phyloP scores from a whole-genome alignment of 2,329 filamentous ascomycete genomes.

The Cordyceps tenuipes region DNA sequence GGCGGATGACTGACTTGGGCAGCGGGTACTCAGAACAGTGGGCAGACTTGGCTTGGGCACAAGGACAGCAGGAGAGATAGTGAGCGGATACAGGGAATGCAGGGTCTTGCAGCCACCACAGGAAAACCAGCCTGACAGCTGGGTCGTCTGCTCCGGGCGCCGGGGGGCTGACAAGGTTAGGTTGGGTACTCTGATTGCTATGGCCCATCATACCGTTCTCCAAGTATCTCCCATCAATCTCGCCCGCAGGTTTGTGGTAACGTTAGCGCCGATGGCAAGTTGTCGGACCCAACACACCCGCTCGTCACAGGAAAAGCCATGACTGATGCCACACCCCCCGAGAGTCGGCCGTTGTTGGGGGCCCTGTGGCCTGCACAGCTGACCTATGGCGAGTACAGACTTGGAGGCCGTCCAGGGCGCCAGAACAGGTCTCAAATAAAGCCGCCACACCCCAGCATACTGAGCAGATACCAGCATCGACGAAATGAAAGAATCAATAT shows the following conservation, averaged over 20 bases:
- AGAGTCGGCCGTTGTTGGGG: background rate
- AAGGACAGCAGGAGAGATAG: background rate
- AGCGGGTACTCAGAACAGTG: background rate
- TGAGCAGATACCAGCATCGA: too few relatives aligned
- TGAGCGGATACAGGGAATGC: background rate
- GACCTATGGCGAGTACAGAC: too few relatives aligned
- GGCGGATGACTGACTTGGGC: constrained; percentile 8
- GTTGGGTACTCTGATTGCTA: background rate
- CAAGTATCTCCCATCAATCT: too few relatives aligned
- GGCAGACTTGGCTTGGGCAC: background rate
- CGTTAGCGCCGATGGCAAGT: background rate
- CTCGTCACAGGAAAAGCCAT: background rate
- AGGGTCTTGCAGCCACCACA: too few relatives aligned
- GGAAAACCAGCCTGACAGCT: background rate
- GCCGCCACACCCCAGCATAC: too few relatives aligned
- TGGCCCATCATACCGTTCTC: background rate
- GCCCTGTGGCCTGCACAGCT: too few relatives aligned
- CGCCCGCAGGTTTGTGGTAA: background rate
- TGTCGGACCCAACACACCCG: background rate
- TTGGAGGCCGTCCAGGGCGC: too few relatives aligned
- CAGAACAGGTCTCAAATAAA: too few relatives aligned
- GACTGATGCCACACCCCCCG: background rate
- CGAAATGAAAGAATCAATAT: too few relatives aligned
- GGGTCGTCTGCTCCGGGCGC: background rate
- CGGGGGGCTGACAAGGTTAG: background rate